phyloP scores from a whole-genome alignment of 768 basidiomycete species.

The Mycena rebaudengoi region DNA sequence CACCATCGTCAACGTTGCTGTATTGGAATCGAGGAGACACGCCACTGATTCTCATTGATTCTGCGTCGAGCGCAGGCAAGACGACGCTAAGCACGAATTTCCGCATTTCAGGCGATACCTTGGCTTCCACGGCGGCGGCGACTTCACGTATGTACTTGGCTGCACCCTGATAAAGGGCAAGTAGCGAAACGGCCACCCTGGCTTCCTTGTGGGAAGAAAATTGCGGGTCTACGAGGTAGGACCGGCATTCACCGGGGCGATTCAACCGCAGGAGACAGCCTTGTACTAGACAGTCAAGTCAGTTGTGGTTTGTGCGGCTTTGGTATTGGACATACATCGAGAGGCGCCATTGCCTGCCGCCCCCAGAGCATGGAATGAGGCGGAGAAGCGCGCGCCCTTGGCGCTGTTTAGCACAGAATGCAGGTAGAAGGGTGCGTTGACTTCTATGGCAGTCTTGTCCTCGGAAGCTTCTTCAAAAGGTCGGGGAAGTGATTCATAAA shows the following conservation, averaged over 20 bases:
- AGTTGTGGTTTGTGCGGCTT: constrained; percentile 6
- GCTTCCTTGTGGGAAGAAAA: constrained; percentile 71
- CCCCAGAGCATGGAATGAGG: constrained; percentile 48
- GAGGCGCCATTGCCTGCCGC: constrained; percentile 45
- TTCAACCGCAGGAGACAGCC: constrained; percentile 71
- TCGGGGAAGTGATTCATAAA: constrained; percentile 71
- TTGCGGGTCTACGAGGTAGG: constrained; percentile 69
- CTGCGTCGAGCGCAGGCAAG: constrained; percentile 53
- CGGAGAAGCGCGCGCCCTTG: constrained; percentile 50
- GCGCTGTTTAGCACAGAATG: constrained; percentile 60
- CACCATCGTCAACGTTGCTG: constrained; percentile 61
- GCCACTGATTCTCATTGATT: constrained; percentile 52
- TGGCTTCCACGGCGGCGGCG: constrained; percentile 50
- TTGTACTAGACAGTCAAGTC: constrained; percentile 50
- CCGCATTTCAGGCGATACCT: constrained; percentile 54
- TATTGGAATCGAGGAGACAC: constrained; percentile 51
- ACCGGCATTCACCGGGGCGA: constrained; percentile 58
- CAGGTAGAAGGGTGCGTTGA: constrained; percentile 64
- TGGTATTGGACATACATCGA: constrained; percentile 46
- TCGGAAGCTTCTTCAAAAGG: constrained; percentile 67
- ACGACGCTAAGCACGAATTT: constrained; percentile 54
- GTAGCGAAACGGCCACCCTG: constrained; percentile 71
- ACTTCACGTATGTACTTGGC: constrained; percentile 63
- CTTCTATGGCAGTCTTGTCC: constrained; percentile 53
- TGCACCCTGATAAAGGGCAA: constrained; percentile 70